These are phyloP conservation scores for Alternaria arbusti DNA, from an alignment of 2,329 filamentous ascomycete genomes.

Conservation along the genomic window DNA sequence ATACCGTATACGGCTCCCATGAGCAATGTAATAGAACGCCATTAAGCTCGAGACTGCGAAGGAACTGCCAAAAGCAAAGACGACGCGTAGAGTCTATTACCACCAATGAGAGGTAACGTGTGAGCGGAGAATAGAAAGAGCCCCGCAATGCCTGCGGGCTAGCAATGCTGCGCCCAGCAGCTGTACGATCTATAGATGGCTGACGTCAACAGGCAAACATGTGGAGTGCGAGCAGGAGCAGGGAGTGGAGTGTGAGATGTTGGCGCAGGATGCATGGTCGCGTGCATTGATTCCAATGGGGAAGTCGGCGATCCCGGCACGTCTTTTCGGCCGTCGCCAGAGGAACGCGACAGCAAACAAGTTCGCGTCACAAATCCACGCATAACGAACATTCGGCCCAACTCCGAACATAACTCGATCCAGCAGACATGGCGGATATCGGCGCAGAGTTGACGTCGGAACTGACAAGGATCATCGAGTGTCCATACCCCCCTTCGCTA, in stretches of 20 bases:
- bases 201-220: conserved; percentile 10
- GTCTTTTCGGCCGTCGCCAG: conserved; percentile 18
- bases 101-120: conserved; percentile 4
- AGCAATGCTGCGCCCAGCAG: conserved; percentile 2
- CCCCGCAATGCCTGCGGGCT: conserved; percentile 9
- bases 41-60: background rate
- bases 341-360: conserved; percentile 26
- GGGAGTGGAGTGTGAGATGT: background rate
- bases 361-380: background rate
- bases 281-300: conserved; percentile 14
- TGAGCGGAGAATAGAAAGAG: conserved; percentile 3
- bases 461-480: conserved; percentile 55
- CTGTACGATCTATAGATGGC: conserved; percentile 8
- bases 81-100: conserved; percentile 2
- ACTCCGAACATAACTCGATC: conserved; percentile 8
- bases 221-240: background rate
- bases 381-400: conserved; percentile 14
- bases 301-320: conserved; percentile 11
- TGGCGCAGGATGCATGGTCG: background rate
- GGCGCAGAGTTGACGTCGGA: conserved; percentile 46
- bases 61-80: conserved; percentile 24
- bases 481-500: conserved; percentile 59
- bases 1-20: background rate
- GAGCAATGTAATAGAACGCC: background rate
- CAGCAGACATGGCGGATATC: conserved; percentile 22